Percentiles rank a stretch among this genome's conserved stretches.
Evolutionary conservation across 768 basidiomycete species (phyloP).

Genomic region (Termitomyces titanicus): DNA sequence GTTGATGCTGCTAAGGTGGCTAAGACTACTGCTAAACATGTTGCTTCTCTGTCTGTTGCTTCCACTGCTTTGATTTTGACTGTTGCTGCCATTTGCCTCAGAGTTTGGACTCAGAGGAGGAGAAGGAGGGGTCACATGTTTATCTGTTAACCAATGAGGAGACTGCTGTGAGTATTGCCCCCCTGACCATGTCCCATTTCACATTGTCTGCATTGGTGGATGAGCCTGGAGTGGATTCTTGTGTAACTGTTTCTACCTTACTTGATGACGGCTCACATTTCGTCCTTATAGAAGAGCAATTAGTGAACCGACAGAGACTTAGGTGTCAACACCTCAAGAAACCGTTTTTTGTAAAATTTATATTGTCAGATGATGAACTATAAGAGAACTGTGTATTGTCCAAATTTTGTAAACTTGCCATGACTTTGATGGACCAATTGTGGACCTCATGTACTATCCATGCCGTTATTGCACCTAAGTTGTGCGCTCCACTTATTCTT

Average conservation of each 20-base stretch:
- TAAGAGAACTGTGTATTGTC: not conserved
- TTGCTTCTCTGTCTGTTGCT: not conserved
- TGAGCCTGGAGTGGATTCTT: not conserved
- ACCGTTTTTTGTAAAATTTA: slow-evolving; percentile 1
- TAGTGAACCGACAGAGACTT: not conserved
- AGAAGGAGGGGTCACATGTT: too few species aligned
- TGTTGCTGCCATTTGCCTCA: too few species aligned
- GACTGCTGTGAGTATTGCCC: not conserved
- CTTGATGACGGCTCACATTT: not conserved
- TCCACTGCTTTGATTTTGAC: too few species aligned
- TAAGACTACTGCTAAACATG: not conserved
- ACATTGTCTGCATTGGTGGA: not conserved
- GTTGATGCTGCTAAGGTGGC: not conserved
- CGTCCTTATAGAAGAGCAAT: not conserved
- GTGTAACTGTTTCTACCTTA: not conserved
- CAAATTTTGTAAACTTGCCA: slow-evolving; percentile 14
- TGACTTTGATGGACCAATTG: slow-evolving; percentile 13
- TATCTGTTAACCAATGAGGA: not conserved
- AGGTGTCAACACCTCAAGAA: not conserved
- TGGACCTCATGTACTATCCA: slow-evolving; percentile 13
- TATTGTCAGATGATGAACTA: not conserved
- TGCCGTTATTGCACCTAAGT: slow-evolving; percentile 20
- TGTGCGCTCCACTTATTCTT: slow-evolving; percentile 26
- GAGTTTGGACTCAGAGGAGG: too few species aligned
- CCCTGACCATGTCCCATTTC: not conserved